phyloP scores from a whole-genome alignment of 2,329 filamentous ascomycete genomes.

The Delphinella strobiligena region DNA sequence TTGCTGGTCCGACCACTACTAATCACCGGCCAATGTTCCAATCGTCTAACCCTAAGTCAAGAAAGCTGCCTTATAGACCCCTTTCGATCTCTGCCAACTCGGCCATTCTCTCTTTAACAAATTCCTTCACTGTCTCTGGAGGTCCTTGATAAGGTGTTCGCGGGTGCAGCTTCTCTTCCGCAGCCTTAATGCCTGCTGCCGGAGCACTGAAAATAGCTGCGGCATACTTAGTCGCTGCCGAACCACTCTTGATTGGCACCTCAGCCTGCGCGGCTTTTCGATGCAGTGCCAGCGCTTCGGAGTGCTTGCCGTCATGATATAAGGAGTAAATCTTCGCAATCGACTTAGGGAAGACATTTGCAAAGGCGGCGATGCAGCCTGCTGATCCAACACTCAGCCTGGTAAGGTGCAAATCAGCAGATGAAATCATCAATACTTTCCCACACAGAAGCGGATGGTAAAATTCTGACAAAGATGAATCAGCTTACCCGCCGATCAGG shows the following conservation, averaged over 20 bases:
- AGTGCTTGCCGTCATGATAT: slow-evolving; percentile 44
- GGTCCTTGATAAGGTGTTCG: slow-evolving; percentile 48
- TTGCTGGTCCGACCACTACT: too few species aligned
- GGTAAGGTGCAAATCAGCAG: too few species aligned
- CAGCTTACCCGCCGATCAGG: slow-evolving; percentile 39
- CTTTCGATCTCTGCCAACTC: slow-evolving; percentile 29
- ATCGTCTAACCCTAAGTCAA: too few species aligned
- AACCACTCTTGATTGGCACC: slow-evolving; percentile 50
- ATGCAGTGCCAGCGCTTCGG: slow-evolving; percentile 50
- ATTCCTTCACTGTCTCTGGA: slow-evolving; percentile 31
- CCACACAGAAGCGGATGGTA: too few species aligned
- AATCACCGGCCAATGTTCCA: too few species aligned
- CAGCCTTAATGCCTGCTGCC: slow-evolving; percentile 47
- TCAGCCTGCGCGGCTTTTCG: slow-evolving; percentile 51
- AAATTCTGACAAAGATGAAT: too few species aligned
- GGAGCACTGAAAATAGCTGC: slow-evolving; percentile 49
- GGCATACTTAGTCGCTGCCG: slow-evolving; percentile 58
- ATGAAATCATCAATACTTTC: too few species aligned
- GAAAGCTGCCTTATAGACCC: not conserved
- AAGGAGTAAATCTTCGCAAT: slow-evolving; percentile 48
- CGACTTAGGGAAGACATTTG: slow-evolving; percentile 44
- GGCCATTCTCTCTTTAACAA: slow-evolving; percentile 28
- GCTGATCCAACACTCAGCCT: slow-evolving; percentile 35
- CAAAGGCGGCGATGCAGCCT: slow-evolving; percentile 41
- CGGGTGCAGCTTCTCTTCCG: slow-evolving; percentile 46